Percentiles rank a stretch among this genome's conserved stretches.
Evolutionary conservation across 441 rosid genomes (phyloP).

Genomic region (Euphorbia celastroides): DNA sequence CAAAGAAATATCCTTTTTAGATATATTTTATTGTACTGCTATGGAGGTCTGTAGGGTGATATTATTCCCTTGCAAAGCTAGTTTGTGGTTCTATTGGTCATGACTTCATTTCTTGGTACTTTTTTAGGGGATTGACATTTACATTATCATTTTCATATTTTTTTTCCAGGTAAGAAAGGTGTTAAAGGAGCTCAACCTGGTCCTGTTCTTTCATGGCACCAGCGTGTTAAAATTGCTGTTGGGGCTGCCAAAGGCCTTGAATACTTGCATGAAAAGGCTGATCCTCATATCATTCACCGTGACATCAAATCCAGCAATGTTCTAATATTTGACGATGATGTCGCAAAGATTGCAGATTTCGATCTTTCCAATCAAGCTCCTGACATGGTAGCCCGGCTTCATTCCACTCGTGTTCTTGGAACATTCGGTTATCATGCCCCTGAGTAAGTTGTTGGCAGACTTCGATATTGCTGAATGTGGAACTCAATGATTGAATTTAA

Average conservation of each 20-base stretch:
- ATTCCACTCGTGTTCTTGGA: slow-evolving; percentile 93
- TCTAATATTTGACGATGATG: slow-evolving; percentile 83
- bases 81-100: neutral
- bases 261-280: slow-evolving; percentile 87
- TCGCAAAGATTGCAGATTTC: slow-evolving; percentile 91
- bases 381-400: slow-evolving; percentile 99
- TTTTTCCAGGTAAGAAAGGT: slow-evolving; percentile 87
- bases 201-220: slow-evolving; percentile 93
- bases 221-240: slow-evolving; percentile 85
- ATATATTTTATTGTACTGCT: neutral
- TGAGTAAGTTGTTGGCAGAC: slow-evolving; percentile 60
- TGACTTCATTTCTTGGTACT: neutral
- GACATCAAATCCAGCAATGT: slow-evolving; percentile 95
- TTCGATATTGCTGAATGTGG: neutral
- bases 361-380: slow-evolving; percentile 94
- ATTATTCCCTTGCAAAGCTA: neutral
- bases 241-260: slow-evolving; percentile 93
- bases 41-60: neutral
- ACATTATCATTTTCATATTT: slow-evolving; percentile 2
- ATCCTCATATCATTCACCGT: slow-evolving; percentile 75
- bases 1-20: slow-evolving; percentile 6
- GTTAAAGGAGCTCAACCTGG: slow-evolving; percentile 99
- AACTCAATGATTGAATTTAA: neutral
- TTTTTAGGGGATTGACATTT: neutral
- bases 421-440: slow-evolving; percentile 99